A percentile compares a stretch with the other conserved stretches of the same genome.
Conservation (phyloP, 1,139 yeast species). For the Wickerhamomyces sp. region DNA sequence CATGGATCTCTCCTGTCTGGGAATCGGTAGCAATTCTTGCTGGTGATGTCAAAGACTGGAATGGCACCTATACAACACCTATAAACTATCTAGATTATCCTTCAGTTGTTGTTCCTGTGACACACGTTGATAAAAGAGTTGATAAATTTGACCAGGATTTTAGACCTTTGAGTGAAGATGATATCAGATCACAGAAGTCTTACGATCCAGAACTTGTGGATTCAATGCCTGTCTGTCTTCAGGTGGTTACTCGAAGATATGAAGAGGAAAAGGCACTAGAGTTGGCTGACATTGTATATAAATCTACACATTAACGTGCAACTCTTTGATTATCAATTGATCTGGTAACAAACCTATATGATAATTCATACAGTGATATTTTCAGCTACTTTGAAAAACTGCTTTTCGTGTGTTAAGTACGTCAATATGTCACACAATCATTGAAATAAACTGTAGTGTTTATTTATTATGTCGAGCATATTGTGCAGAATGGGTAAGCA, state of each 20-base stretch:
- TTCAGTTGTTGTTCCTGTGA: slow-evolving; percentile 57
- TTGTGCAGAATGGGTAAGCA: no score
- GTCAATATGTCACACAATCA: no score
- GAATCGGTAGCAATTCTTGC: slow-evolving; percentile 43
- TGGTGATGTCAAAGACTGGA: slow-evolving; percentile 19
- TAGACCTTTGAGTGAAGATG: slow-evolving; percentile 33
- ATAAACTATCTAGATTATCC: slow-evolving; percentile 57
- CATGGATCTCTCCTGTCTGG: slow-evolving; percentile 45
- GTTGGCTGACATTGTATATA: slow-evolving; percentile 7
- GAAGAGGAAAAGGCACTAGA: slow-evolving; percentile 59
- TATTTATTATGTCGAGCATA: no score
- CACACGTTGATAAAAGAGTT: slow-evolving; percentile 43
- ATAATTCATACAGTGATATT: no score
- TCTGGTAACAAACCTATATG: no score
- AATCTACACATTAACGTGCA: slow-evolving; percentile 6
- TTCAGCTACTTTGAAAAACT: no score
- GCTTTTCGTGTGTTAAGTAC: no score
- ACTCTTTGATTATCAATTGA: no score
- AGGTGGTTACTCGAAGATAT: slow-evolving; percentile 52
- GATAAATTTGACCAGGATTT: slow-evolving; percentile 36
- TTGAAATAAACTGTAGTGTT: no score
- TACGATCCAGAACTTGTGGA: slow-evolving; percentile 55
- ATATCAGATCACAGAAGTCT: slow-evolving; percentile 34
- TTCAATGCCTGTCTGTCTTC: slow-evolving; percentile 65
- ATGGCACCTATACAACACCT: slow-evolving; percentile 48